Percentiles rank a stretch among this genome's conserved stretches.
phyloP scores from a whole-genome alignment of 2,329 filamentous ascomycete species.

The Aspergillus nomiae region DNA sequence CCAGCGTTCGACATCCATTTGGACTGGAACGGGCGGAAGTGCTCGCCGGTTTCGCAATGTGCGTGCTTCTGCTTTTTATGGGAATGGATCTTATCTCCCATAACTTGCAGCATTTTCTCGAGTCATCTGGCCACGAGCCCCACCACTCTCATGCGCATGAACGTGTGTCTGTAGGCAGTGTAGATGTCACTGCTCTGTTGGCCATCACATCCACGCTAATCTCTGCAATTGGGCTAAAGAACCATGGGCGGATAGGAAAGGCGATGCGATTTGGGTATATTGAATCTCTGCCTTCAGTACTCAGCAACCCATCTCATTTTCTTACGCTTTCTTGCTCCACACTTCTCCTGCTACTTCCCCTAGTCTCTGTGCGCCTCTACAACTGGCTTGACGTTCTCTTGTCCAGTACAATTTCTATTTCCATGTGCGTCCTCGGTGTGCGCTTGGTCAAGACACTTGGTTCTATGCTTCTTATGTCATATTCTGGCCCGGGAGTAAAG shows the following conservation, averaged over 20 bases:
- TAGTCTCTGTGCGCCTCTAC: slow-evolving; percentile 79
- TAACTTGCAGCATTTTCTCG: slow-evolving; percentile 88
- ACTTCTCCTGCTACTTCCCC: slow-evolving; percentile 76
- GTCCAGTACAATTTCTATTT: slow-evolving; percentile 76
- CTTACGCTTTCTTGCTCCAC: slow-evolving; percentile 85
- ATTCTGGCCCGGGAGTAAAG: slow-evolving; percentile 62
- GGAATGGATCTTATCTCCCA: slow-evolving; percentile 94
- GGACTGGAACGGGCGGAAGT: slow-evolving; percentile 90
- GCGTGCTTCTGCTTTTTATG: slow-evolving; percentile 94
- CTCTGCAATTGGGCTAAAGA: slow-evolving; percentile 82
- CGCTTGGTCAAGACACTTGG: slow-evolving; percentile 84
- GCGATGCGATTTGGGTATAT: slow-evolving; percentile 86
- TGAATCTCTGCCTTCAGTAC: slow-evolving; percentile 76
- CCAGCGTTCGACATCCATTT: slow-evolving; percentile 90
- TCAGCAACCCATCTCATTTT: slow-evolving; percentile 94
- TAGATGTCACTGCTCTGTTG: slow-evolving; percentile 79
- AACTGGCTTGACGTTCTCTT: slow-evolving; percentile 81
- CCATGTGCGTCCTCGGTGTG: slow-evolving; percentile 86
- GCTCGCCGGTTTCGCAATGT: slow-evolving; percentile 92
- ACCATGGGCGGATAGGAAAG: slow-evolving; percentile 88
- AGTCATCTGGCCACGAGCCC: slow-evolving; percentile 71
- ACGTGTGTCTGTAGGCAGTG: slow-evolving; percentile 69
- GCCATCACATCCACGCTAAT: slow-evolving; percentile 82
- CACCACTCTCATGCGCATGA: slow-evolving; percentile 71
- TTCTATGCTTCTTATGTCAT: slow-evolving; percentile 95